Base-by-base conservation (phyloP, 2,329 filamentous ascomycete species). In the Catunica adiposa region DNA sequence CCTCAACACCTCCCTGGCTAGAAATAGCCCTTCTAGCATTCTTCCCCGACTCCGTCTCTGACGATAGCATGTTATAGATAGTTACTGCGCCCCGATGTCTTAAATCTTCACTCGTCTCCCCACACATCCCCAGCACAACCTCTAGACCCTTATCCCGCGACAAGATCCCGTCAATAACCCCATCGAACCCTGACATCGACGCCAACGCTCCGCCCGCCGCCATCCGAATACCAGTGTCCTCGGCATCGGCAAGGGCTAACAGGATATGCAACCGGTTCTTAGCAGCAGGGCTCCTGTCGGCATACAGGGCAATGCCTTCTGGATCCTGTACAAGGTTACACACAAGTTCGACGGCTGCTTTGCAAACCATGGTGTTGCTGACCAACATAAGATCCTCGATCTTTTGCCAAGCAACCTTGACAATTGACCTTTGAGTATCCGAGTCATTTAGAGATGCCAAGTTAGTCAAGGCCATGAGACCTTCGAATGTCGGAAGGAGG, bases 391-490 rank as follows among this genome's bases (percentile, higher is more conserved):
- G 77, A 61, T 96, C 88, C 66, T 97, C 92, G 46, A 95, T 76
- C 20, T 80, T 79, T 0, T 80, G 66, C 79, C 87, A 94, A 0
- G 83, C 80, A 3, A 77, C 72, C 8, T 84, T 80, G 37, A 95
- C 80, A 52, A 95, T 89, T 15, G 76, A 73, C 37, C 77, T 73
- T 47, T 83, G 77, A 4, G 78, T 75, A 4, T 80, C 77, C 34
- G 80, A 74, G 59, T 83, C 77, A 54, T 89, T 83, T 11, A 83
- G 78, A 0, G 87, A 94, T 0, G 90, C 92, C 6, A 98, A 78
- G 62, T 98, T 98, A 0, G 92, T 97, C 37, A 98, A 77, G 0
- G 92, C 90, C 66, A 97, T 84, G 7, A 98, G 76, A 0, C 84
- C 77, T 68, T 98, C 92, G 62, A 97, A 98, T 0, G 85, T 82